These are phyloP conservation scores for Suhomyces guaymorum DNA, from an alignment of 1,139 yeast species.

Conservation along the genomic window DNA sequence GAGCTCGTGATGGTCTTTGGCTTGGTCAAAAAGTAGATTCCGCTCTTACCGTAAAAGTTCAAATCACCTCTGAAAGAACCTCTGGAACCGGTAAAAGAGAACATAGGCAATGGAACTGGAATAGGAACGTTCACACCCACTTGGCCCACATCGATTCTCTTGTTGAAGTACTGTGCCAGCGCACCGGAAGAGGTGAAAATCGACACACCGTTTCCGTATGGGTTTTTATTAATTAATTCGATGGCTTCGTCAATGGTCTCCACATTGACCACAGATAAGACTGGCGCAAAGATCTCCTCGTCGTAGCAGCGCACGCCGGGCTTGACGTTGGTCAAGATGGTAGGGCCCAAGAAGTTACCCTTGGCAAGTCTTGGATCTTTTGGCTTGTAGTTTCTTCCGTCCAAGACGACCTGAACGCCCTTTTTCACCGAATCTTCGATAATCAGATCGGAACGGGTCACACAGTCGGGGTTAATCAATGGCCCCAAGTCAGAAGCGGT, in stretches of 20 bases:
- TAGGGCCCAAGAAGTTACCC: conserved; percentile 78
- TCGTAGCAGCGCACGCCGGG: conserved; percentile 74
- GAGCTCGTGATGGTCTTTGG: conserved; percentile 73
- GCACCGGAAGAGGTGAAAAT: conserved; percentile 72
- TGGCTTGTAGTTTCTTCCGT: conserved; percentile 59
- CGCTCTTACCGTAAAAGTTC: conserved; percentile 79
- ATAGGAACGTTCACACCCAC: conserved; percentile 81
- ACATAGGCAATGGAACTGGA: conserved; percentile 85
- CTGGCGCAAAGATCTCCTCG: conserved; percentile 79
- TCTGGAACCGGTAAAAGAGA: conserved; percentile 78
- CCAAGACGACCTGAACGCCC: conserved; percentile 60
- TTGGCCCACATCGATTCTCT: conserved; percentile 73
- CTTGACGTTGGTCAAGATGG: conserved; percentile 61
- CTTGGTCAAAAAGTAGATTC: conserved; percentile 70
- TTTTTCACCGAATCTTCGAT: conserved; percentile 58
- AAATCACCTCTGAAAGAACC: conserved; percentile 77
- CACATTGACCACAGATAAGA: conserved; percentile 60
- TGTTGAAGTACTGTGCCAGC: conserved; percentile 68
- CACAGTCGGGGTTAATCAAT: conserved; percentile 61
- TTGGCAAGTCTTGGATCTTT: conserved; percentile 49
- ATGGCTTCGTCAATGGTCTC: conserved; percentile 76
- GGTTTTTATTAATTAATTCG: conserved; percentile 60
- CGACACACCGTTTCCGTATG: conserved; percentile 74
- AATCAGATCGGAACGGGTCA: conserved; percentile 55
- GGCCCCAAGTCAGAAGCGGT: conserved; percentile 68